phyloP scores from a whole-genome alignment of 2,329 filamentous ascomycete species.

The Camillea tinctor region DNA sequence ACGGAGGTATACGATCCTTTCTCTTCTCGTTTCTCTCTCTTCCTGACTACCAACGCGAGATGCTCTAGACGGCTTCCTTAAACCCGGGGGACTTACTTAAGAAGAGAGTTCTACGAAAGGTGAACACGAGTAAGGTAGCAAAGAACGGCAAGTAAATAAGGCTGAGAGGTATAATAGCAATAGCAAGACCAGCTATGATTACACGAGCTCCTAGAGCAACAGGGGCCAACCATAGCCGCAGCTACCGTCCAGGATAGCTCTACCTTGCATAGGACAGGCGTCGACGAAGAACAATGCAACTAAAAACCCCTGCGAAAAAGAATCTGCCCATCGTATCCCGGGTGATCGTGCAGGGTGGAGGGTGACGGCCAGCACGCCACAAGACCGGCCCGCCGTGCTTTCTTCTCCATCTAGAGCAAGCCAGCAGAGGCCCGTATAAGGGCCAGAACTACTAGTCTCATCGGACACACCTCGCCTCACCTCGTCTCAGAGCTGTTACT shows the following conservation, averaged over 20 bases:
- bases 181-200: slow-evolving; percentile 10
- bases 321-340: slow-evolving; percentile 20
- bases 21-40: no score
- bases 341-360: slow-evolving; percentile 17
- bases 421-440: not conserved
- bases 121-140: slow-evolving; percentile 3
- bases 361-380: slow-evolving; percentile 15
- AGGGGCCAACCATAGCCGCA: slow-evolving; percentile 18
- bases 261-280: slow-evolving; percentile 21
- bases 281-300: slow-evolving; percentile 22
- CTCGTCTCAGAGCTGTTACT: no score
- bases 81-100: not conserved
- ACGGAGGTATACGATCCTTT: slow-evolving; percentile 6
- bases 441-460: no score
- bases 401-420: slow-evolving; percentile 5
- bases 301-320: slow-evolving; percentile 23
- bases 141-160: slow-evolving; percentile 20
- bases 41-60: not conserved
- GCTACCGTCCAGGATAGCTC: slow-evolving; percentile 17
- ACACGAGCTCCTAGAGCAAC: slow-evolving; percentile 18
- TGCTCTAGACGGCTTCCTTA: not conserved
- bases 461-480: not conserved
- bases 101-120: not conserved
- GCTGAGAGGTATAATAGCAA: slow-evolving; percentile 12
- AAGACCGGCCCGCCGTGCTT: slow-evolving; percentile 16